Conservation (phyloP, 768 basidiomycete genomes). For the Suillus lakei region DNA sequence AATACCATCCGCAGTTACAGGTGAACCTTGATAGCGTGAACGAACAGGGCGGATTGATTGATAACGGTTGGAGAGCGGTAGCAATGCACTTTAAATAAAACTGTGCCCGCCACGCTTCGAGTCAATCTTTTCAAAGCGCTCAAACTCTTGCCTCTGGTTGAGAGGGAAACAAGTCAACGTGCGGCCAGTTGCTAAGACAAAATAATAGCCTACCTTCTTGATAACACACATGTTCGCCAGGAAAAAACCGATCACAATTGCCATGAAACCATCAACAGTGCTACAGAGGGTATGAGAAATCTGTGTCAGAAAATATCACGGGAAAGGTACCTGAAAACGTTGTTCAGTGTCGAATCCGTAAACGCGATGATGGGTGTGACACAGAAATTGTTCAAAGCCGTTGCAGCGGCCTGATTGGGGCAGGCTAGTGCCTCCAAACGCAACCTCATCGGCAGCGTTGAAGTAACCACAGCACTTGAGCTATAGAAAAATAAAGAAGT, state of each 20-base stretch:
- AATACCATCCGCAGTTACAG: not conserved
- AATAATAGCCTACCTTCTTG: conserved; percentile 58
- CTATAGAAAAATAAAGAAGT: conserved; percentile 41
- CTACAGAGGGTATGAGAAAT: conserved; percentile 32
- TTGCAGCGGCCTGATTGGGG: conserved; percentile 42
- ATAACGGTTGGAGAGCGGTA: not conserved
- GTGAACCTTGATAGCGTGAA: not conserved
- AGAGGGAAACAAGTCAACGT: conserved; percentile 13
- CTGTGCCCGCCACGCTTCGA: conserved; percentile 85
- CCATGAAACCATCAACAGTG: conserved; percentile 83
- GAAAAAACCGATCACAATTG: conserved; percentile 74
- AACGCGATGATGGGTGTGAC: conserved; percentile 68
- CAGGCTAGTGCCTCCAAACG: conserved; percentile 70
- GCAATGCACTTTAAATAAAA: conserved; percentile 65
- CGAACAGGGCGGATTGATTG: not conserved
- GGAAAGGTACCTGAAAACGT: conserved; percentile 77
- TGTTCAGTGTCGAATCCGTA: conserved; percentile 76
- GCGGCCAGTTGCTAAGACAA: not conserved
- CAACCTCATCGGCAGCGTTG: conserved; percentile 60
- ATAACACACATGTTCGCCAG: conserved; percentile 87
- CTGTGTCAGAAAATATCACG: not conserved
- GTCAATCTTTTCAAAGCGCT: conserved; percentile 89
- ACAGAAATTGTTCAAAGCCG: conserved; percentile 59
- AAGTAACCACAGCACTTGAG: conserved; percentile 89
- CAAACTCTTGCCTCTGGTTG: conserved; percentile 72